Evolutionary conservation across 306 rosid species (phyloP).

Genomic region (Glycine soja): DNA sequence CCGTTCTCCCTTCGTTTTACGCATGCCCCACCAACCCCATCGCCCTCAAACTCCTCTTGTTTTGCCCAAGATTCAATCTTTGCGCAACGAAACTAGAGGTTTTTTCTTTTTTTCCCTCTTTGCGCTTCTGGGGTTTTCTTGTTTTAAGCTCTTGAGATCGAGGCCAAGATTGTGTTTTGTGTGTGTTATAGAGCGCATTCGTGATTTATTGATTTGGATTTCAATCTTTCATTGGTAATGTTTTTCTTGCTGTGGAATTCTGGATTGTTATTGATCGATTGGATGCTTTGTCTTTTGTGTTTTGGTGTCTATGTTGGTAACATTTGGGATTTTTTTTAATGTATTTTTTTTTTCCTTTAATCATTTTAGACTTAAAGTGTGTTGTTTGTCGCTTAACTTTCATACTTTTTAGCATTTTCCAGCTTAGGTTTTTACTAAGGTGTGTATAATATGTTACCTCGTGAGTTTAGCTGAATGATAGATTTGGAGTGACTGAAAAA

Average conservation of each 20-base stretch:
- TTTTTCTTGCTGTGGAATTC: neutral
- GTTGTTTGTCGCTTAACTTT: neutral
- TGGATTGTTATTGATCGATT: neutral
- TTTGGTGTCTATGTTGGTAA: neutral
- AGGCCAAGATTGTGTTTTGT: neutral
- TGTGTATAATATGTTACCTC: neutral
- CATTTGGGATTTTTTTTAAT: neutral
- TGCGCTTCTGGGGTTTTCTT: constrained; percentile 20
- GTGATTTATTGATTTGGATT: neutral
- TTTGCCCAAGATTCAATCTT: constrained; percentile 52
- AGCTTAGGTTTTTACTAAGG: neutral
- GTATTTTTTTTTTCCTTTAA: neutral
- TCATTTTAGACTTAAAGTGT: neutral
- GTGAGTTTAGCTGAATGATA: neutral
- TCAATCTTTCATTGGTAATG: constrained; percentile 20
- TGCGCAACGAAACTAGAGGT: constrained; percentile 59
- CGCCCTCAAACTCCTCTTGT: constrained; percentile 48
- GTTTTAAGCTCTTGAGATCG: neutral
- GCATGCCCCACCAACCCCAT: constrained; percentile 29
- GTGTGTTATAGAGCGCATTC: neutral
- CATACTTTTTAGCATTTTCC: neutral
- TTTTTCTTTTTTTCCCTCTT: constrained; percentile 19
- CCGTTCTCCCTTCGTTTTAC: constrained; percentile 43
- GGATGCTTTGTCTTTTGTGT: neutral
- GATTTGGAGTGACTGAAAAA: neutral